phyloP scores from a whole-genome alignment of 352 stramenopile genomes.

The Globisporangium carolinianum region DNA sequence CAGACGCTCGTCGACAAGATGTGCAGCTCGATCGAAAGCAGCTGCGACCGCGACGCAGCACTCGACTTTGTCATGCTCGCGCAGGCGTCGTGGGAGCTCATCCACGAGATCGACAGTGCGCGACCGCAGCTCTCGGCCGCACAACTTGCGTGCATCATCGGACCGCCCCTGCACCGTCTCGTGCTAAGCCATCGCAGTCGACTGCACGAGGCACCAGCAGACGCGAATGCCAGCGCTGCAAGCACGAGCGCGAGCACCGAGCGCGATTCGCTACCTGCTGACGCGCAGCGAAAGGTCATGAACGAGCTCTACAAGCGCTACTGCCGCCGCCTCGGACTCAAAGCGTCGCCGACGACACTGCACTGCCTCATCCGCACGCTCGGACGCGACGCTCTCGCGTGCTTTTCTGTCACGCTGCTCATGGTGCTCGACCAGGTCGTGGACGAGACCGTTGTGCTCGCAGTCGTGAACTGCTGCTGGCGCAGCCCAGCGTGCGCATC shows the following conservation, averaged over 20 bases:
- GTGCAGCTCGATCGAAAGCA: slow-evolving; percentile 24
- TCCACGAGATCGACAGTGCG: slow-evolving; percentile 31
- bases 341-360: slow-evolving; percentile 33
- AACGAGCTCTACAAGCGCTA: slow-evolving; percentile 69
- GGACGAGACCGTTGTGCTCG: slow-evolving; percentile 25
- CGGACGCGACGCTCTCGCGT: slow-evolving; percentile 33
- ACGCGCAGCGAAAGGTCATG: slow-evolving; percentile 45
- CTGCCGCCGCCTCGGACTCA: slow-evolving; percentile 23
- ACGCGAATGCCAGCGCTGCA: no score
- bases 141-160: slow-evolving; percentile 22
- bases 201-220: slow-evolving; percentile 5
- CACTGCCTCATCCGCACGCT: slow-evolving; percentile 51
- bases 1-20: slow-evolving; percentile 30
- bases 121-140: neutral
- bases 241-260: no score
- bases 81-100: slow-evolving; percentile 49
- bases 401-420: slow-evolving; percentile 43
- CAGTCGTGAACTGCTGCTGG: slow-evolving; percentile 24
- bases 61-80: slow-evolving; percentile 47
- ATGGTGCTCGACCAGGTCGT: slow-evolving; percentile 42
- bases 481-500: slow-evolving; percentile 17
- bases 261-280: slow-evolving; percentile 1
- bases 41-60: slow-evolving; percentile 8
- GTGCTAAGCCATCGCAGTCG: slow-evolving; percentile 29
- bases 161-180: slow-evolving; percentile 25